Conservation (phyloP, 2,329 filamentous ascomycete genomes). For the Triangularia setosa region DNA sequence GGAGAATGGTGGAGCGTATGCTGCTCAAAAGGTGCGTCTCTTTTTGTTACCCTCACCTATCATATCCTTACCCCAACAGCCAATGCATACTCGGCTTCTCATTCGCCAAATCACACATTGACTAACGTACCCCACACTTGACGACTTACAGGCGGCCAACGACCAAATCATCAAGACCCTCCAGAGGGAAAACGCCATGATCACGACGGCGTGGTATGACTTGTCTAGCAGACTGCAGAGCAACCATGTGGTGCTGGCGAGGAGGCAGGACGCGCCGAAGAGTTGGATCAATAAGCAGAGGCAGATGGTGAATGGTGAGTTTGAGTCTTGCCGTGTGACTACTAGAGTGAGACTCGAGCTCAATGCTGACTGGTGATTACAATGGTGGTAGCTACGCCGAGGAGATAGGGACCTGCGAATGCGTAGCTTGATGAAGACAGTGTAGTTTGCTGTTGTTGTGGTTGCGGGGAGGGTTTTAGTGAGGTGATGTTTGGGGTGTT, state of each 20-base stretch:
- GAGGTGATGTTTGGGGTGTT: background rate
- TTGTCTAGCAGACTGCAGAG: conserved; percentile 74
- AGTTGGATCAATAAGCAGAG: conserved; percentile 85
- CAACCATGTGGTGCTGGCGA: conserved; percentile 74
- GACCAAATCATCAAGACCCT: conserved; percentile 63
- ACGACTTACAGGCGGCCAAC: conserved; percentile 40
- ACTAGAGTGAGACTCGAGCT: background rate
- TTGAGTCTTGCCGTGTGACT: background rate
- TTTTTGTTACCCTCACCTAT: background rate
- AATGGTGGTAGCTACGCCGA: conserved; percentile 40
- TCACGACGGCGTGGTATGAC: conserved; percentile 83
- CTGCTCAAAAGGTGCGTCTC: conserved; percentile 50
- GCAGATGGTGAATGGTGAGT: conserved; percentile 59
- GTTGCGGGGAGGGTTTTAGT: background rate
- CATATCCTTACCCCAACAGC: background rate
- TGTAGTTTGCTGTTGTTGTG: background rate
- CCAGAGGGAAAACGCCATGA: conserved; percentile 72
- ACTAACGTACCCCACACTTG: conserved; percentile 1
- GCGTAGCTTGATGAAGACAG: conserved; percentile 13
- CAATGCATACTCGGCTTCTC: background rate
- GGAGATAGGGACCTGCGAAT: conserved; percentile 41
- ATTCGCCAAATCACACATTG: background rate
- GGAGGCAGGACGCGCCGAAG: conserved; percentile 68
- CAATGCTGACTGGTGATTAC: conserved; percentile 3
- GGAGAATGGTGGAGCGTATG: conserved; percentile 45